Evolutionary conservation across 2,329 filamentous ascomycete species (phyloP).

Genomic region (Claviceps citrina): DNA sequence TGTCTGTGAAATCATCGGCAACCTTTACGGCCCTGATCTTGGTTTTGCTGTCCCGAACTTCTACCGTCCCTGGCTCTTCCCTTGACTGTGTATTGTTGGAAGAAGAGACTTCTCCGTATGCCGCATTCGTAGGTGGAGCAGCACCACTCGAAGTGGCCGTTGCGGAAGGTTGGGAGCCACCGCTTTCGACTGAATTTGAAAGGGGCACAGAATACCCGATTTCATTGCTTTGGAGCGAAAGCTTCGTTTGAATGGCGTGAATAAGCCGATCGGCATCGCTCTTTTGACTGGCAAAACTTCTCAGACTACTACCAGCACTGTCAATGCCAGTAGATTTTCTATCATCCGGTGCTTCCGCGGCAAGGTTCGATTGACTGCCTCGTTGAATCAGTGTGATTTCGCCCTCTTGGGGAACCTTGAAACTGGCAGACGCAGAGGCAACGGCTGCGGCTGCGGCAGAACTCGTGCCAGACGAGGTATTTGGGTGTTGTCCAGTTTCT

Average conservation of each 20-base stretch:
- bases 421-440: constrained; percentile 11
- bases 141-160: constrained; percentile 2
- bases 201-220: constrained; percentile 16
- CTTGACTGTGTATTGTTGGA: neutral
- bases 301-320: constrained; percentile 20
- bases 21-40: constrained; percentile 33
- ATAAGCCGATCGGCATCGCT: constrained; percentile 58
- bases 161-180: constrained; percentile 4
- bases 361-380: constrained; percentile 15
- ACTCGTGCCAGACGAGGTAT: constrained; percentile 4
- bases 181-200: constrained; percentile 8
- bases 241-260: constrained; percentile 51
- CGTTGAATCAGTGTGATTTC: constrained; percentile 50
- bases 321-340: constrained; percentile 5
- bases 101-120: constrained; percentile 1
- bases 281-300: constrained; percentile 31
- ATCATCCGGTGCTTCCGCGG: constrained; percentile 5
- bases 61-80: constrained; percentile 20
- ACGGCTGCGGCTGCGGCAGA: constrained; percentile 4
- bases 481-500: constrained; percentile 2
- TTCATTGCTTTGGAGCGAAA: constrained; percentile 26
- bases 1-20: constrained; percentile 29
- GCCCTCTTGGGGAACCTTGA: constrained; percentile 22
- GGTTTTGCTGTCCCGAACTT: constrained; percentile 28
- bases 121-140: constrained; percentile 9